A percentile compares a stretch with the other conserved stretches of the same genome.
phyloP scores from a whole-genome alignment of 208 protist species.

The Trypanosoma cruzi region DNA sequence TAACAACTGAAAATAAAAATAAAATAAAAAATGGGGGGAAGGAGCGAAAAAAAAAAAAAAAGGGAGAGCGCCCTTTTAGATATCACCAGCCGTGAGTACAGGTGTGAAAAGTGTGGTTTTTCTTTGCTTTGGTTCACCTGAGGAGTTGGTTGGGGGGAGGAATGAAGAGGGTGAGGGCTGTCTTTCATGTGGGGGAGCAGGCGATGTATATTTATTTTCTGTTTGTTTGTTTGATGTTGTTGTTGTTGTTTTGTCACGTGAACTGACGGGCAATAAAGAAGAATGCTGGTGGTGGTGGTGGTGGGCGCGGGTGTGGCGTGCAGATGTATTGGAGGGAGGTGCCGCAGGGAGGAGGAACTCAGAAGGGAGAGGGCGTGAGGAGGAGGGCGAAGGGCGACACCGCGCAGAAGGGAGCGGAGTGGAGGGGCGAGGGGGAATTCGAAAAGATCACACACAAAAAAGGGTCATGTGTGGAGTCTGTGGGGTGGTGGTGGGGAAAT shows the following conservation, averaged over 20 bases:
- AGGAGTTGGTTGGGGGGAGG: neutral
- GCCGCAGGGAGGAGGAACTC: no score
- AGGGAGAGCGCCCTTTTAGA: neutral
- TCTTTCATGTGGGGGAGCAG: neutral
- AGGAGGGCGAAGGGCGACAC: no score
- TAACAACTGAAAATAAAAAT: neutral
- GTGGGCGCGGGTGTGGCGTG: neutral
- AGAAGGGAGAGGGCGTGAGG: no score
- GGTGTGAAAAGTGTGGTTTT: neutral
- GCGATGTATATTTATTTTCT: neutral
- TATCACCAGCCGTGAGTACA: neutral
- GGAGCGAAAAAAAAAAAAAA: neutral
- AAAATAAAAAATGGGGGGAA: neutral
- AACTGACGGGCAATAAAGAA: neutral
- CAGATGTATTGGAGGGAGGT: no score
- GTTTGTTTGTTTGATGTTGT: no score
- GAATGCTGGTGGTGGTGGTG: neutral
- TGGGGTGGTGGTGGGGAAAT: neutral
- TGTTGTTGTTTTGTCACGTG: neutral
- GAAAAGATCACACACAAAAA: no score
- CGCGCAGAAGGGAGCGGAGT: no score
- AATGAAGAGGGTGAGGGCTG: neutral
- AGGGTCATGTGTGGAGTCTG: no score
- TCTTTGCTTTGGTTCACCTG: neutral
- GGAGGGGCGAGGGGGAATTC: no score